phyloP scores from a whole-genome alignment of 148 eudicot species.

The Chenopodium suecicum region DNA sequence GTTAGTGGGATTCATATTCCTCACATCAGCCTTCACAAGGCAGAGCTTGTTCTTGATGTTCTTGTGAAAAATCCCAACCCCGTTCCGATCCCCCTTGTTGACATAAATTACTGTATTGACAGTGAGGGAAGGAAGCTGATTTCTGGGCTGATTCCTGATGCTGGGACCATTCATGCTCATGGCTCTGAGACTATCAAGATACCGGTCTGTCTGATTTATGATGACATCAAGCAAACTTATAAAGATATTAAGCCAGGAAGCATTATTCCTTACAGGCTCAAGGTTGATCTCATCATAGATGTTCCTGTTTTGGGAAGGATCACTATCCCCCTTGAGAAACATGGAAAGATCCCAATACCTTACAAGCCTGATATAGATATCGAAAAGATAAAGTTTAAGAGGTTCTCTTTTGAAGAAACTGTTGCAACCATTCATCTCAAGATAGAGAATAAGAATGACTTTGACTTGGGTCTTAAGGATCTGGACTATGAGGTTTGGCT shows the following conservation, averaged over 20 bases:
- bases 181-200: constrained; percentile 92
- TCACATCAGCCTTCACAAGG: constrained; percentile 61
- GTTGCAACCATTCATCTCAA: constrained; percentile 74
- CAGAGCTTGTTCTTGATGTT: constrained; percentile 82
- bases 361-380: constrained; percentile 93
- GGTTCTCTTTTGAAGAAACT: constrained; percentile 89
- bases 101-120: constrained; percentile 83
- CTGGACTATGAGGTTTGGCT: constrained; percentile 94
- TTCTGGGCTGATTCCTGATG: constrained; percentile 91
- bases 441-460: constrained; percentile 88
- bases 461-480: constrained; percentile 73
- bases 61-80: constrained; percentile 93
- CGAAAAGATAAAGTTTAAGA: constrained; percentile 77
- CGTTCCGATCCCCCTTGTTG: constrained; percentile 87
- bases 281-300: constrained; percentile 84
- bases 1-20: constrained; percentile 71
- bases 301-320: constrained; percentile 89
- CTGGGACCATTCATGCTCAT: constrained; percentile 93
- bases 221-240: constrained; percentile 84
- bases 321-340: constrained; percentile 89
- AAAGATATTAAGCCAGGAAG: constrained; percentile 80
- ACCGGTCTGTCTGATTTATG: constrained; percentile 65
- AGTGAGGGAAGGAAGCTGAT: constrained; percentile 88
- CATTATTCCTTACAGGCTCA: constrained; percentile 75
- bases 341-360: constrained; percentile 89